Percentiles rank a stretch among this genome's conserved stretches.
Conservation (phyloP, 306 rosid genomes). For the Prinsepia uniflora region DNA sequence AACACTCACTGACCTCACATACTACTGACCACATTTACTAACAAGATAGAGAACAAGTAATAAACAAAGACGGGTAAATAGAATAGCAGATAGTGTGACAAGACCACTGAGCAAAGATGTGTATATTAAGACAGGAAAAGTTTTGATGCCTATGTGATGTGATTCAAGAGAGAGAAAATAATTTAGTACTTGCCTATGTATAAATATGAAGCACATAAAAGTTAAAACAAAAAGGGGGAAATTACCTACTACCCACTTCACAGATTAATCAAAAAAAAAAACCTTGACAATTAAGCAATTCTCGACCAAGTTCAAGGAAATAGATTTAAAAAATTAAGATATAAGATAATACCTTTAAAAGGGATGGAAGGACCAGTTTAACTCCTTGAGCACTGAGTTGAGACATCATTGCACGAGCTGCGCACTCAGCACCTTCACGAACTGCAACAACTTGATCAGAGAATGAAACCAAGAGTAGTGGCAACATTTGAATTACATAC, state of each 20-base stretch:
- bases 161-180: too few relatives aligned
- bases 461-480: constrained; percentile 86
- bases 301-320: neutral
- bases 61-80: neutral
- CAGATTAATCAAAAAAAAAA: neutral
- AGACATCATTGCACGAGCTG: constrained; percentile 99
- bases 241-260: neutral
- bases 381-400: constrained; percentile 96
- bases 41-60: neutral
- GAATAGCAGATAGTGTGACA: too few relatives aligned
- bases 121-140: too few relatives aligned
- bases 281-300: neutral
- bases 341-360: constrained; percentile 64
- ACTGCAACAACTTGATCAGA: constrained; percentile 97
- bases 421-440: constrained; percentile 94
- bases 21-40: neutral
- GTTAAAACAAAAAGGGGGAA: neutral
- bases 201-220: neutral
- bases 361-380: constrained; percentile 98
- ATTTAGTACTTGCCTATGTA: too few relatives aligned
- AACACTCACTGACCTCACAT: neutral
- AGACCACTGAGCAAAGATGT: too few relatives aligned
- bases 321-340: neutral
- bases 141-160: too few relatives aligned
- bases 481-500: constrained; percentile 93